phyloP scores from a whole-genome alignment of 2,329 filamentous ascomycete genomes.

The Thelonectria blattea region DNA sequence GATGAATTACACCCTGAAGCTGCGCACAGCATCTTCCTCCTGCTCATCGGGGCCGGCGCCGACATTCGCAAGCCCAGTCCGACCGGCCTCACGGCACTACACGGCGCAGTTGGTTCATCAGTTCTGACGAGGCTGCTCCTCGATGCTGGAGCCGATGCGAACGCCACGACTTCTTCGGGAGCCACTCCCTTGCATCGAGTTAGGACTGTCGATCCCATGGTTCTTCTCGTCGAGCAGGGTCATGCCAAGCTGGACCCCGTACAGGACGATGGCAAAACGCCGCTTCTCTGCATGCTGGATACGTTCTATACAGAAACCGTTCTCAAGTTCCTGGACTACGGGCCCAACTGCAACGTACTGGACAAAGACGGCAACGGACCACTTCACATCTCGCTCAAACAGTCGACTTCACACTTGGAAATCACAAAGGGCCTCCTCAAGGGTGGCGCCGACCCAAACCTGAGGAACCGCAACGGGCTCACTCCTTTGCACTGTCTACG shows the following conservation, averaged over 20 bases:
- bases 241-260: constrained; percentile 34
- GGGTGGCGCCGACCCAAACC: constrained; percentile 32
- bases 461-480: not conserved
- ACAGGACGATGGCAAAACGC: constrained; percentile 27
- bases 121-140: not conserved
- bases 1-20: not conserved
- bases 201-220: constrained; percentile 14
- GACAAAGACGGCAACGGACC: constrained; percentile 31
- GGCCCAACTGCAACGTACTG: constrained; percentile 22
- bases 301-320: not conserved
- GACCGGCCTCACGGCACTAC: constrained; percentile 28
- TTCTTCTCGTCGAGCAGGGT: constrained; percentile 33
- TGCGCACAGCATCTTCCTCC: constrained; percentile 16
- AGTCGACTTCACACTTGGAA: not conserved
- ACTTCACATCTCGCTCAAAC: constrained; percentile 25
- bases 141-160: not conserved
- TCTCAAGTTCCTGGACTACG: constrained; percentile 26
- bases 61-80: constrained; percentile 29
- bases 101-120: constrained; percentile 13
- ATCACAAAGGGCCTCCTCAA: constrained; percentile 23
- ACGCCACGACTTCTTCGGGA: constrained; percentile 8
- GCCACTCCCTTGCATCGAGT: constrained; percentile 28
- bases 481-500: constrained; percentile 12
- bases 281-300: constrained; percentile 26
- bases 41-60: constrained; percentile 33